These are phyloP conservation scores for Pharnaceum exiguum DNA, from an alignment of 148 eudicot genomes.

Conservation along the genomic window DNA sequence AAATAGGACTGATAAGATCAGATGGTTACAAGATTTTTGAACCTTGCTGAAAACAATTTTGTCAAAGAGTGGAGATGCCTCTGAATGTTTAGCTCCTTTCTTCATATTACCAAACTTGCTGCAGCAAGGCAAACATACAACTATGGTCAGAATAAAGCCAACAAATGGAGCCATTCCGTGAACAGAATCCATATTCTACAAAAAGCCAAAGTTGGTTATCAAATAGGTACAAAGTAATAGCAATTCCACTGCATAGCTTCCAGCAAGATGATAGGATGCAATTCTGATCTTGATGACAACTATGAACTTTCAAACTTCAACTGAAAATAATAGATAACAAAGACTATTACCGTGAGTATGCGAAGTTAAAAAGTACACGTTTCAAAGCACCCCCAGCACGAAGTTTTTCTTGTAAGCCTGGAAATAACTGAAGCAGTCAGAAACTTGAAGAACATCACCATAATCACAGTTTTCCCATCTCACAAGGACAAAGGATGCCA, in stretches of 20 bases:
- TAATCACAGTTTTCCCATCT: not conserved
- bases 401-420: slow-evolving; percentile 89
- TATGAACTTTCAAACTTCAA: not conserved
- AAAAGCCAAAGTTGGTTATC: too few relatives aligned
- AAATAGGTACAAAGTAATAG: too few relatives aligned
- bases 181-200: not conserved
- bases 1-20: not conserved
- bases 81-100: slow-evolving; percentile 61
- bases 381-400: slow-evolving; percentile 70
- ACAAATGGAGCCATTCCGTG: not conserved
- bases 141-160: not conserved
- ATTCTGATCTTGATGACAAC: too few relatives aligned
- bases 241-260: too few relatives aligned
- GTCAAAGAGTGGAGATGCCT: slow-evolving; percentile 77
- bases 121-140: slow-evolving; percentile 21
- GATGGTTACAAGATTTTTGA: not conserved
- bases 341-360: slow-evolving; percentile 54
- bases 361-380: slow-evolving; percentile 55
- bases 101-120: slow-evolving; percentile 73
- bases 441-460: not conserved
- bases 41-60: slow-evolving; percentile 91
- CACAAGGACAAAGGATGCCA: not conserved
- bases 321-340: not conserved
- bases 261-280: too few relatives aligned
- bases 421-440: slow-evolving; percentile 10